A percentile compares a stretch with the other conserved stretches of the same genome.
Conservation (phyloP, 345 rosid genomes). For the Citrus sp. region DNA sequence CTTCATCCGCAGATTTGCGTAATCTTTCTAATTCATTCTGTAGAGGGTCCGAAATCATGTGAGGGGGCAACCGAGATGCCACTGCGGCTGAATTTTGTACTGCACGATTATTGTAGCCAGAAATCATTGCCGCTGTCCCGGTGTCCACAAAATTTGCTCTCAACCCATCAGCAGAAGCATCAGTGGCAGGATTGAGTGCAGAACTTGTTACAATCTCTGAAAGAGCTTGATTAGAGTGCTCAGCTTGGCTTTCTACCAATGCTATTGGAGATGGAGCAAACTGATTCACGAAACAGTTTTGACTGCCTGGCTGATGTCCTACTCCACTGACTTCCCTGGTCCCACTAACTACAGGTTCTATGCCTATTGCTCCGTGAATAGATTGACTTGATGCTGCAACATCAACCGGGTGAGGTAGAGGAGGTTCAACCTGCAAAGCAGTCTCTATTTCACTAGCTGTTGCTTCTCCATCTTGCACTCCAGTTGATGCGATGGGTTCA, state of each 20-base stretch:
- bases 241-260: slow-evolving; percentile 13
- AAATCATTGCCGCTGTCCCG: slow-evolving; percentile 12
- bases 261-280: slow-evolving; percentile 12
- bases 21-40: slow-evolving; percentile 58
- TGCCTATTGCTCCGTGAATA: not conserved
- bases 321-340: slow-evolving; percentile 6
- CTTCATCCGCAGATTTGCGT: slow-evolving; percentile 29
- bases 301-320: slow-evolving; percentile 20
- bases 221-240: slow-evolving; percentile 13
- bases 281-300: not conserved
- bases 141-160: slow-evolving; percentile 17
- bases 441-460: slow-evolving; percentile 16
- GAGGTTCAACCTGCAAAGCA: slow-evolving; percentile 23
- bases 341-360: slow-evolving; percentile 17
- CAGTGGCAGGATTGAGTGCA: slow-evolving; percentile 8
- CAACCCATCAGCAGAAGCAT: slow-evolving; percentile 3
- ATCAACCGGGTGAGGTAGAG: not conserved
- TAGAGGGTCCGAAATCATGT: slow-evolving; percentile 42
- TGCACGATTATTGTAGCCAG: slow-evolving; percentile 18
- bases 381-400: slow-evolving; percentile 10
- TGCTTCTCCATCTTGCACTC: slow-evolving; percentile 28
- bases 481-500: slow-evolving; percentile 30
- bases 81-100: slow-evolving; percentile 22
- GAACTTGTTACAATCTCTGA: slow-evolving; percentile 11
- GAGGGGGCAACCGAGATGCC: slow-evolving; percentile 22